These are phyloP conservation scores for Populus davidiana DNA, from an alignment of 345 rosid species.

Conservation along the genomic window DNA sequence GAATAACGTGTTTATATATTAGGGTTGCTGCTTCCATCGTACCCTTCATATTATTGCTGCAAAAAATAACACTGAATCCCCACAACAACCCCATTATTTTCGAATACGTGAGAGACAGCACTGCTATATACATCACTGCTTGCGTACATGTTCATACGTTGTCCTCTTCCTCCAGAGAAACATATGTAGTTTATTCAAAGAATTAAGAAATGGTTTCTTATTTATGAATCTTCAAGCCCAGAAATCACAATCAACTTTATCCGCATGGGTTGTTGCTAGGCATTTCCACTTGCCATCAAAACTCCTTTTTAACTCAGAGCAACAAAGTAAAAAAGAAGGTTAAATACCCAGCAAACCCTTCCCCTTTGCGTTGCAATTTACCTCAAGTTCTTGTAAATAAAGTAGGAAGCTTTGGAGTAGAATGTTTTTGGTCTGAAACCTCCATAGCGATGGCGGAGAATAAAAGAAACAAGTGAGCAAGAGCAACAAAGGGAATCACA, in stretches of 20 bases:
- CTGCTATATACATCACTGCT: too few species aligned
- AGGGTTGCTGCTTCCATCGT: too few species aligned
- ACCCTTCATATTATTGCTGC: too few species aligned
- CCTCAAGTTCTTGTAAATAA: not conserved
- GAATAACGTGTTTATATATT: too few species aligned
- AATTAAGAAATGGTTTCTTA: not conserved
- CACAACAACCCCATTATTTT: too few species aligned
- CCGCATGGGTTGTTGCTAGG: constrained; percentile 31
- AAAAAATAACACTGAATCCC: too few species aligned
- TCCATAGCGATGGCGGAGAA: not conserved
- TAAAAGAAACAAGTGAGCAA: constrained; percentile 4
- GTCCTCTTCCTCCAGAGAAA: too few species aligned
- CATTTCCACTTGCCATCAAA: constrained; percentile 9
- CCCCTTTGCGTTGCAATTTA: not conserved
- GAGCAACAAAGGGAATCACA: not conserved
- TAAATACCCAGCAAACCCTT: not conserved
- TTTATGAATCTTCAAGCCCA: constrained; percentile 7
- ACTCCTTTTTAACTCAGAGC: constrained; percentile 12
- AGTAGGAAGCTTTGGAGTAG: not conserved
- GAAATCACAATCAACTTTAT: constrained; percentile 27
- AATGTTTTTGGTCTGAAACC: constrained; percentile 18
- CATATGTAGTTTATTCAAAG: too few species aligned
- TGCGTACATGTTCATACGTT: too few species aligned
- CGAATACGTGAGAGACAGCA: too few species aligned
- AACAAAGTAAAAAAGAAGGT: not conserved